A percentile compares a stretch with the other conserved stretches of the same genome.
Conservation (phyloP, 164 flowering plant genomes). For the Paratinospora sagittata region DNA sequence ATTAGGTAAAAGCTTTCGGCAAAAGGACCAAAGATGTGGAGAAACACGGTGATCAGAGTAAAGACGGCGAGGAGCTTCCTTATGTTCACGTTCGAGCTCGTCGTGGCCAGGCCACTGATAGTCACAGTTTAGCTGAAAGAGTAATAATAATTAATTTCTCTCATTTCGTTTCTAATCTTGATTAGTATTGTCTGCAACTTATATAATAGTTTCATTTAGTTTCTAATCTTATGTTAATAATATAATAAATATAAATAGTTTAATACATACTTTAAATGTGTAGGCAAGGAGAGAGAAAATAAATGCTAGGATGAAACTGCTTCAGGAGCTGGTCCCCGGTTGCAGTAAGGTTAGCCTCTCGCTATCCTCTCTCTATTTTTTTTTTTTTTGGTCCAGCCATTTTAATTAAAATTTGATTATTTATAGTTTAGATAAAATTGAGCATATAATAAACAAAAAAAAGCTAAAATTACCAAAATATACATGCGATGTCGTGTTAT, state of each 20-base stretch:
- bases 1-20: conserved; percentile 42
- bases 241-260: too few relatives aligned
- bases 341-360: conserved; percentile 71
- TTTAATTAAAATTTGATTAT: too few relatives aligned
- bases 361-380: not conserved
- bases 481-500: too few relatives aligned
- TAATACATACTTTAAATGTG: not conserved
- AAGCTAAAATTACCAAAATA: too few relatives aligned
- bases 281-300: conserved; percentile 97
- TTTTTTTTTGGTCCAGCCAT: not conserved
- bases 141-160: conserved; percentile 39
- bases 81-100: conserved; percentile 94
- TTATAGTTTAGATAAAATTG: too few relatives aligned
- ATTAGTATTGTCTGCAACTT: not conserved
- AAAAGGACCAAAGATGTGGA: conserved; percentile 48
- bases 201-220: too few relatives aligned
- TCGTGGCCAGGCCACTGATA: conserved; percentile 90
- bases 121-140: conserved; percentile 94
- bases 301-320: conserved; percentile 86
- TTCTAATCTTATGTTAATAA: too few relatives aligned
- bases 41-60: conserved; percentile 7
- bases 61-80: conserved; percentile 68
- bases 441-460: too few relatives aligned
- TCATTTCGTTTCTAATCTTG: not conserved
- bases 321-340: conserved; percentile 94